Evolutionary conservation across 441 rosid species (phyloP).

Genomic region (Bruguiera hainesii): DNA sequence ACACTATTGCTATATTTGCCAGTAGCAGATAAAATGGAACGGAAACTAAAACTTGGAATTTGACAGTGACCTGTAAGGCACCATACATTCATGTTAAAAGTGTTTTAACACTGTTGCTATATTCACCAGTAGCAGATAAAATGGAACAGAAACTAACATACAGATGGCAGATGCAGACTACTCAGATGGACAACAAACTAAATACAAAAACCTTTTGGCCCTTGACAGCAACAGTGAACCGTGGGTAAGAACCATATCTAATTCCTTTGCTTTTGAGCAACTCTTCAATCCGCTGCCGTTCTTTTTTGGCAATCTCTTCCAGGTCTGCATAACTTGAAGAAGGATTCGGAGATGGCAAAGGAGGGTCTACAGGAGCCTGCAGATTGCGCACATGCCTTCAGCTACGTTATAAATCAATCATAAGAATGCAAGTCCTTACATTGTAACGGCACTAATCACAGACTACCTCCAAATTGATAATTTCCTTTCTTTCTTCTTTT

Average conservation of each 20-base stretch:
- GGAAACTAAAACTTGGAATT: constrained; percentile 21
- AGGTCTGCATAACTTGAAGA: constrained; percentile 46
- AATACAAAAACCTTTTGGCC: constrained; percentile 71
- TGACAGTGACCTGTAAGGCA: constrained; percentile 54
- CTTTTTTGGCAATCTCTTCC: constrained; percentile 69
- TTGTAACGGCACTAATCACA: too few relatives aligned
- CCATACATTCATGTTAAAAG: constrained; percentile 5
- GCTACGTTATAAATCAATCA: background rate
- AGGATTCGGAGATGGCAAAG: constrained; percentile 43
- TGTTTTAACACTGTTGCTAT: background rate
- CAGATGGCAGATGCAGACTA: background rate
- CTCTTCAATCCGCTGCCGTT: constrained; percentile 59
- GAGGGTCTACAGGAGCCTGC: constrained; percentile 41
- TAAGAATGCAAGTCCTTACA: background rate
- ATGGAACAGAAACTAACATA: too few relatives aligned
- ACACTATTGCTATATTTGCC: background rate
- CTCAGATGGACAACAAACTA: background rate
- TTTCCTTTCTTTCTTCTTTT: too few relatives aligned
- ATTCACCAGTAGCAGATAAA: background rate
- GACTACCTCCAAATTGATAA: too few relatives aligned
- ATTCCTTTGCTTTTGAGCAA: constrained; percentile 53
- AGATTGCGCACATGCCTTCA: constrained; percentile 19
- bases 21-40: background rate
- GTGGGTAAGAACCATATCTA: constrained; percentile 57
- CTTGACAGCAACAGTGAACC: constrained; percentile 66